phyloP scores from a whole-genome alignment of 768 basidiomycete genomes.

The Suillus bovinus region DNA sequence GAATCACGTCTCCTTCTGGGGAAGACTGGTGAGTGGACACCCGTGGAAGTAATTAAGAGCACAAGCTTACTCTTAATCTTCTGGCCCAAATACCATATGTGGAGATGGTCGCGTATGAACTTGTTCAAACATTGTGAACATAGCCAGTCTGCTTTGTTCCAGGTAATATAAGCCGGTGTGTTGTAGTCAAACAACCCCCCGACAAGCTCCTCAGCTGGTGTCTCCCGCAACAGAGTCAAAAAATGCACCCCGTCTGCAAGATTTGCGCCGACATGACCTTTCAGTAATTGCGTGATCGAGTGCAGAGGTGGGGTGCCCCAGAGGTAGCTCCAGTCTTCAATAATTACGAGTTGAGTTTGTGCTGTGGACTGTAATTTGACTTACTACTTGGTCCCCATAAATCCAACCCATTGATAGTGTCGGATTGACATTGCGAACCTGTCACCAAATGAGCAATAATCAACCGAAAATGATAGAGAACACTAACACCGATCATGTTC shows the following conservation, averaged over 20 bases:
- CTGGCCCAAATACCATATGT: conserved; percentile 27
- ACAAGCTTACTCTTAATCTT: conserved; percentile 22
- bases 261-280: conserved; percentile 7
- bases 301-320: conserved; percentile 5
- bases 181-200: conserved; percentile 20
- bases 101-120: conserved; percentile 27
- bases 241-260: conserved; percentile 11
- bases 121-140: conserved; percentile 30
- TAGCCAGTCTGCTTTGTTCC: conserved; percentile 33
- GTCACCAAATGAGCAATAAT: conserved; percentile 6
- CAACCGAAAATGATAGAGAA: neutral
- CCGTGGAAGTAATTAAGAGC: neutral
- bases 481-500: conserved; percentile 25
- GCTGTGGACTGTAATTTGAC: conserved; percentile 9
- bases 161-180: conserved; percentile 22
- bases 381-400: conserved; percentile 32
- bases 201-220: conserved; percentile 15
- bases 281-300: conserved; percentile 10
- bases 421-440: conserved; percentile 18
- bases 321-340: conserved; percentile 22
- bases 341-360: neutral
- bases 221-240: conserved; percentile 8
- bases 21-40: neutral
- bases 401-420: conserved; percentile 11
- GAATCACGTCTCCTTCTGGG: conserved; percentile 11